A percentile compares a stretch with the other conserved stretches of the same genome.
Conservation (phyloP, 768 basidiomycete species). For the Trametopsis cervina region DNA sequence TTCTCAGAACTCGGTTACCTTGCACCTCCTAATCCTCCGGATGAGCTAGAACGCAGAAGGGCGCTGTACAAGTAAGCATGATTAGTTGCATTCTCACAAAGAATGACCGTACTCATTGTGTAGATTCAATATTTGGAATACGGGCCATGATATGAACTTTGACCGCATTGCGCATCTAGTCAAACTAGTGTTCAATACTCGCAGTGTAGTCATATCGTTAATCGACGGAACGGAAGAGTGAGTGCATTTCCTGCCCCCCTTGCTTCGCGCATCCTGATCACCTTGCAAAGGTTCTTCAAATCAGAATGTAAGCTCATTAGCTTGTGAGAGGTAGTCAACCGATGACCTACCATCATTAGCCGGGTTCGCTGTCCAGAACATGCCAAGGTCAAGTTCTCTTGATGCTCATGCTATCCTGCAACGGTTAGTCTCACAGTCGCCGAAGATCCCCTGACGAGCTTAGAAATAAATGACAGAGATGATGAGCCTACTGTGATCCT, state of each 20-base stretch:
- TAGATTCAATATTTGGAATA: slow-evolving; percentile 88
- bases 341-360: slow-evolving; percentile 23
- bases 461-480: slow-evolving; percentile 47
- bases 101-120: not conserved
- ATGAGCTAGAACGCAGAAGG: slow-evolving; percentile 75
- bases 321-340: slow-evolving; percentile 7
- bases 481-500: slow-evolving; percentile 86
- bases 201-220: slow-evolving; percentile 75
- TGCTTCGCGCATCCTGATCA: not conserved
- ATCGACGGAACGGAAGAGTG: slow-evolving; percentile 84
- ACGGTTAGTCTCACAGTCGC: slow-evolving; percentile 45
- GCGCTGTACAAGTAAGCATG: slow-evolving; percentile 70
- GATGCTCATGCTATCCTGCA: slow-evolving; percentile 82
- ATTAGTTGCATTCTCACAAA: not conserved
- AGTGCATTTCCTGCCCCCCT: slow-evolving; percentile 23
- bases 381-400: slow-evolving; percentile 59
- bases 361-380: slow-evolving; percentile 37
- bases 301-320: slow-evolving; percentile 60
- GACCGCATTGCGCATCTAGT: slow-evolving; percentile 91
- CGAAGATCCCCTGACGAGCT: too few relatives aligned
- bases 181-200: slow-evolving; percentile 88
- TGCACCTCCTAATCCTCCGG: slow-evolving; percentile 74
- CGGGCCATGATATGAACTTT: slow-evolving; percentile 82
- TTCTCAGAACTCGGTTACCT: slow-evolving; percentile 62
- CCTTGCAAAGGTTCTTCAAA: slow-evolving; percentile 74